Percentiles rank a stretch among this genome's conserved stretches.
These are phyloP conservation scores for Saturnispora serradocipensis DNA, from an alignment of 805 yeast species.

Conservation along the genomic window DNA sequence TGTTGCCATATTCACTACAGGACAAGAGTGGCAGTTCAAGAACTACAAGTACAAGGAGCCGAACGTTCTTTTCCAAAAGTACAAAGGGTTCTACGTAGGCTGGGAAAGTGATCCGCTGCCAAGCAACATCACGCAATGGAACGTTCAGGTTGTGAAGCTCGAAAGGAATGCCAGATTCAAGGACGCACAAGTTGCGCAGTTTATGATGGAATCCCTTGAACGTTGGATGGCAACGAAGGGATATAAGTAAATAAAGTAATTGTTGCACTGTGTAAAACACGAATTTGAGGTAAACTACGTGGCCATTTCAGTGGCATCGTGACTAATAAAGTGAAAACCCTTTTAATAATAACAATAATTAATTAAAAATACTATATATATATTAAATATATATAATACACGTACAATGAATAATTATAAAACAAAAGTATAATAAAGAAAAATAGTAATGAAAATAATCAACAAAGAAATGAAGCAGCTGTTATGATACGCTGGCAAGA, in stretches of 20 bases:
- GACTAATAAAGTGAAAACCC: too few relatives aligned
- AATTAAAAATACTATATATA: not conserved
- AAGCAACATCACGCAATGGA: conserved; percentile 72
- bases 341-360: not conserved
- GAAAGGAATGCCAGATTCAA: conserved; percentile 80
- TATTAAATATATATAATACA: conserved; percentile 3
- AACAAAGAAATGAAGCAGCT: not conserved
- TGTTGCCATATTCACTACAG: conserved; percentile 91
- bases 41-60: conserved; percentile 81
- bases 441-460: not conserved
- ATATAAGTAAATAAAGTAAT: conserved; percentile 23
- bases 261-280: not conserved
- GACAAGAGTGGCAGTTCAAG: conserved; percentile 95
- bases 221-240: conserved; percentile 64
- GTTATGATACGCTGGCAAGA: not conserved
- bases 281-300: not conserved
- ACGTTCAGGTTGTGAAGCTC: conserved; percentile 65
- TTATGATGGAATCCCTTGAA: conserved; percentile 80
- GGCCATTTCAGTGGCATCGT: too few relatives aligned
- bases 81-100: conserved; percentile 71
- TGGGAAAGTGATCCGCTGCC: conserved; percentile 79
- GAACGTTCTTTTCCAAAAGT: conserved; percentile 66
- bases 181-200: conserved; percentile 79
- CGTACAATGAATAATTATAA: not conserved
- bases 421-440: not conserved